These are phyloP conservation scores for Biscogniauxia mediterranea DNA, from an alignment of 2,329 filamentous ascomycete genomes.

Conservation along the genomic window DNA sequence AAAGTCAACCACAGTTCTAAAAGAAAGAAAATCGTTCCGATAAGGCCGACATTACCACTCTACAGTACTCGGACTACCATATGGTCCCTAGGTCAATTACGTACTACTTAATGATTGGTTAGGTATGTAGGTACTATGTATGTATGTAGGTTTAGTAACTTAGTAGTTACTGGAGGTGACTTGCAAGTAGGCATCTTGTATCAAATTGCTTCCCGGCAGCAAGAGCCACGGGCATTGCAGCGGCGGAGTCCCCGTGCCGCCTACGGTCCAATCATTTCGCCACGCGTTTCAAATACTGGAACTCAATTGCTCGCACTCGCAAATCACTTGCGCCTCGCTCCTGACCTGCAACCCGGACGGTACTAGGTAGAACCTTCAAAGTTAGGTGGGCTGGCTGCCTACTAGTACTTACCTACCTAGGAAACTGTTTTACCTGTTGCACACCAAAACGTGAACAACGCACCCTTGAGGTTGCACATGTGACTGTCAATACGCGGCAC, in stretches of 20 bases:
- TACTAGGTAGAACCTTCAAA: no score
- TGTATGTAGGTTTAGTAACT: no score
- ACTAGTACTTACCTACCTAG: neutral
- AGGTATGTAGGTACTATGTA: no score
- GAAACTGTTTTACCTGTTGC: neutral
- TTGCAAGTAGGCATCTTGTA: no score
- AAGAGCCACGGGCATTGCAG: neutral
- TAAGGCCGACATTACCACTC: neutral
- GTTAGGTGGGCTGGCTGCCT: no score
- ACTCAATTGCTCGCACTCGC: slow-evolving; percentile 6
- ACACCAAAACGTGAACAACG: no score
- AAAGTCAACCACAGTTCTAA: no score
- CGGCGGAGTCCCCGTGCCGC: neutral
- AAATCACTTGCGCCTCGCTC: slow-evolving; percentile 2
- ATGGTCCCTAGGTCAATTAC: neutral
- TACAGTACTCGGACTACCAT: neutral
- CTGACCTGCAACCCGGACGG: no score
- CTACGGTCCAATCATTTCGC: slow-evolving; percentile 18
- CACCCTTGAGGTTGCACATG: no score
- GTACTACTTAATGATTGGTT: no score
- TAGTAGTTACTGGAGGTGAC: no score
- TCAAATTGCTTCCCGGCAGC: neutral
- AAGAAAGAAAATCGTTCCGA: neutral
- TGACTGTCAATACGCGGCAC: no score
- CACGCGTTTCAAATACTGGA: slow-evolving; percentile 13